Evolutionary conservation across 2,329 filamentous ascomycete species (phyloP).

Genomic region (Cryphonectria radicalis): DNA sequence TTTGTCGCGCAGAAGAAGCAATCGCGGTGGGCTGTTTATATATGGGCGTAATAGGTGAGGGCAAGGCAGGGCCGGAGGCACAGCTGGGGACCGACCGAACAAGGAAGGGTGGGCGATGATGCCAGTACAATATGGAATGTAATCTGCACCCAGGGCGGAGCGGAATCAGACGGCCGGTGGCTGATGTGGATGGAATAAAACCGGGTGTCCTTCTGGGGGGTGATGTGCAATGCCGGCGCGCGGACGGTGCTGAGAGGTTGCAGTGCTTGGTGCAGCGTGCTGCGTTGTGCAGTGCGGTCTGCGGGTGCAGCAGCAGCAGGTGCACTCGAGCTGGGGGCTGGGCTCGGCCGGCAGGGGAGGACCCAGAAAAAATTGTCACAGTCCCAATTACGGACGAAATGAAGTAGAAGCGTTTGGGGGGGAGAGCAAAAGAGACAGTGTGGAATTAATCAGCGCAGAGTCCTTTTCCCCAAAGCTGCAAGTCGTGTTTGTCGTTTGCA

Average conservation of each 20-base stretch:
- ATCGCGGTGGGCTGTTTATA: conserved; percentile 23
- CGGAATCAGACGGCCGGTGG: conserved; percentile 16
- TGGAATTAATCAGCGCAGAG: neutral
- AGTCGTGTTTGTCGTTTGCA: neutral
- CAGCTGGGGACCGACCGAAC: conserved; percentile 23
- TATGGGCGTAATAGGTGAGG: neutral
- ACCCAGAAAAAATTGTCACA: conserved; percentile 16
- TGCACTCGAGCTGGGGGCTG: conserved; percentile 1
- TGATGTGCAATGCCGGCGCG: conserved; percentile 2
- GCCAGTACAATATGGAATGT: conserved; percentile 11
- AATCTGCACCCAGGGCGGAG: conserved; percentile 15
- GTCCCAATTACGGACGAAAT: conserved; percentile 9
- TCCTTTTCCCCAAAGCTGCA: neutral
- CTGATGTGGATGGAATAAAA: conserved; percentile 17
- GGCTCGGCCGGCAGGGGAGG: conserved; percentile 4
- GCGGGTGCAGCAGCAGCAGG: neutral
- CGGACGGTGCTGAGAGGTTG: neutral
- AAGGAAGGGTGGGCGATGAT: conserved; percentile 26
- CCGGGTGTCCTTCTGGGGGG: neutral
- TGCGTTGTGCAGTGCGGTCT: neutral
- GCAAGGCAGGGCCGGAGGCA: conserved; percentile 26
- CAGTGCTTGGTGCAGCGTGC: neutral
- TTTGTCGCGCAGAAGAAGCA: conserved; percentile 24
- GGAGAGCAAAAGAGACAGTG: neutral
- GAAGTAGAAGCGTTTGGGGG: neutral